Percentiles rank a stretch among this genome's conserved stretches.
phyloP scores from a whole-genome alignment of 495 filamentous ascomycete genomes.

The Neurospora sublineolata region DNA sequence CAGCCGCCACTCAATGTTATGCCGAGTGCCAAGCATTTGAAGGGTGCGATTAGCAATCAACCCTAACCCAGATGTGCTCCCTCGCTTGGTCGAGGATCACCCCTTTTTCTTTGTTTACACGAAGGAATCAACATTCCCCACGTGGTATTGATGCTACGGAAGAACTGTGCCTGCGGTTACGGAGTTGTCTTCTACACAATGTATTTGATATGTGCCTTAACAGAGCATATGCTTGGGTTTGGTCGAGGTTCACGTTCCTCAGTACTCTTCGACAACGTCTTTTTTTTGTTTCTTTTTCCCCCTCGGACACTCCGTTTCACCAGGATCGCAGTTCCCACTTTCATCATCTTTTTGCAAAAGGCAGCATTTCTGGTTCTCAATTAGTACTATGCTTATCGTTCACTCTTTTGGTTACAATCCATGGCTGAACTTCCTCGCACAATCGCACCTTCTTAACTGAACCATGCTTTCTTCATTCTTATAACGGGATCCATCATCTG shows the following conservation, averaged over 20 bases:
- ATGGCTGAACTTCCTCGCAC: no score
- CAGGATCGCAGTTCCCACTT: not conserved
- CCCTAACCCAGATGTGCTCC: not conserved
- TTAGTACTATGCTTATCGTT: not conserved
- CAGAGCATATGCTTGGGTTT: not conserved
- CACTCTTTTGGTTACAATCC: not conserved
- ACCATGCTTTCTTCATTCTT: not conserved
- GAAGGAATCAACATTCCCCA: not conserved
- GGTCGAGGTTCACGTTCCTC: not conserved
- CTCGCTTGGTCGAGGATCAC: not conserved
- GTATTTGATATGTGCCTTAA: not conserved
- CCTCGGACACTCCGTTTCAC: not conserved
- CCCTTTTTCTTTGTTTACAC: not conserved
- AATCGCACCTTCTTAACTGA: not conserved
- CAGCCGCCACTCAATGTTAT: not conserved
- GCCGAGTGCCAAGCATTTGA: not conserved
- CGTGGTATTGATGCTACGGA: not conserved
- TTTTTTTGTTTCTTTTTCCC: not conserved
- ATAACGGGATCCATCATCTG: not conserved
- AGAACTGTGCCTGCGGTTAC: not conserved
- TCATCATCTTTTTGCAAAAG: not conserved
- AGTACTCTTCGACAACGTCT: not conserved
- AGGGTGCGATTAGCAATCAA: not conserved
- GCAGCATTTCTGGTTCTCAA: not conserved
- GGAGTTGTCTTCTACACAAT: not conserved